Base-by-base conservation (phyloP, 768 basidiomycete genomes). In the Leccinum truebloodii region DNA sequence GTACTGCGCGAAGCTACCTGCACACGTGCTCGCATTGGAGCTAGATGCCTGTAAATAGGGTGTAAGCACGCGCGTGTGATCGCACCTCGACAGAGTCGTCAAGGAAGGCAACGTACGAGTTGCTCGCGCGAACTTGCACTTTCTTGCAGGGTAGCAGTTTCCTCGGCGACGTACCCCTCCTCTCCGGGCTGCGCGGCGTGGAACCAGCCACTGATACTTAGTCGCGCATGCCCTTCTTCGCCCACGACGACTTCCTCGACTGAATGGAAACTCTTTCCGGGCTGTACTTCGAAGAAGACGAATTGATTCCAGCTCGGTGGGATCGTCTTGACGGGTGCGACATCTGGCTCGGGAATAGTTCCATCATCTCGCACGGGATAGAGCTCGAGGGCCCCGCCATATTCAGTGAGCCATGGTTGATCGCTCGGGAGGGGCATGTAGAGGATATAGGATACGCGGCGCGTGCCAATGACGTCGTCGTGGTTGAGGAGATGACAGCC, bases 171-270 rank as follows among this genome's bases (percentile, higher is more conserved):
- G 68, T 92, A 94, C 0, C 92, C 95, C 41, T 94, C 90, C 72
- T 98, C 96, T 12, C 92, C 94, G 63, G 90, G 87, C 69, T 96
- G 87, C 0, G 94, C 89, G 24, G 88, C 86, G 71, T 98, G 96
- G 78, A 98, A 98, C 96, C 96, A 98, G 7, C 96, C 96, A 66
- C 91, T 94, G 67, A 98, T 91, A 64, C 91, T 94, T 67, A 98
- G 75, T 37, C 96, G 79, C 66, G 89, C 82, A 49, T 86, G 76
- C 0, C 88, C 89, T 49, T 90, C 89, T 63, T 86, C 77, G 22
- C 75, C 85, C 0, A 92, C 88, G n/a, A 96, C 86, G 34, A 98
- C 96, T 72, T 98, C 96, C 69, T 98, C 92, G 5, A 98, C 96
- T 0, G 94, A 92, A 74, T 98, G 96, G 77, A 98, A 98, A 69